Evolutionary conservation across 805 yeast genomes (phyloP).

Genomic region (Saccharomyces mikatae): DNA sequence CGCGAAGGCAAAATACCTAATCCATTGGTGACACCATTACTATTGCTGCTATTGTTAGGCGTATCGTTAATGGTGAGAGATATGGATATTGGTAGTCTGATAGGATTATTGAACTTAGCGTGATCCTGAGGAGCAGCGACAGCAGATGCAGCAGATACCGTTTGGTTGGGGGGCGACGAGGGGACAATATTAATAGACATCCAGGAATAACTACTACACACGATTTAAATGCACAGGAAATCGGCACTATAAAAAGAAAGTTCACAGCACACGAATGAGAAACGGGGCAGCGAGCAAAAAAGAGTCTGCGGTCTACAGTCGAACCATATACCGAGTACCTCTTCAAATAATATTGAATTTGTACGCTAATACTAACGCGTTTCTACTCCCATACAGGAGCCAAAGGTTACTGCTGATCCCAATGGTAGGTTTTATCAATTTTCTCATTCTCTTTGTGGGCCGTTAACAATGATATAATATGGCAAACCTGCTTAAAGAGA

Average conservation of each 20-base stretch:
- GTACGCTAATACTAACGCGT: background rate
- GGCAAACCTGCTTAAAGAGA: background rate
- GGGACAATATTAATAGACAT: background rate
- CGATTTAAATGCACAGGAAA: background rate
- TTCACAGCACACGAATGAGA: background rate
- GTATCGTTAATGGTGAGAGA: background rate
- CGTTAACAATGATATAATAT: background rate
- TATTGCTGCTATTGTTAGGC: background rate
- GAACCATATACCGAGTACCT: background rate
- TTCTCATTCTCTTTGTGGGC: background rate
- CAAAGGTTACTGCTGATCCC: background rate
- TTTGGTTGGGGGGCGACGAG: background rate
- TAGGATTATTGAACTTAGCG: background rate
- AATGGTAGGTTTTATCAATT: background rate
- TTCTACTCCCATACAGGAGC: too few species aligned
- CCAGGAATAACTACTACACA: background rate
- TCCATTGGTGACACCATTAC: background rate
- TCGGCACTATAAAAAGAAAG: background rate
- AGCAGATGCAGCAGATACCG: background rate
- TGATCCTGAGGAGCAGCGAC: background rate
- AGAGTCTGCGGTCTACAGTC: background rate
- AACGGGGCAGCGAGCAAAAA: background rate
- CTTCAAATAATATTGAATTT: background rate
- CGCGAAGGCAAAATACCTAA: background rate
- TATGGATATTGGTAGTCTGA: background rate